Evolutionary conservation across 2,329 filamentous ascomycete species (phyloP), one percentile per base, ranked within the genome.

Genomic region (Blastomyces gilchristii): DNA sequence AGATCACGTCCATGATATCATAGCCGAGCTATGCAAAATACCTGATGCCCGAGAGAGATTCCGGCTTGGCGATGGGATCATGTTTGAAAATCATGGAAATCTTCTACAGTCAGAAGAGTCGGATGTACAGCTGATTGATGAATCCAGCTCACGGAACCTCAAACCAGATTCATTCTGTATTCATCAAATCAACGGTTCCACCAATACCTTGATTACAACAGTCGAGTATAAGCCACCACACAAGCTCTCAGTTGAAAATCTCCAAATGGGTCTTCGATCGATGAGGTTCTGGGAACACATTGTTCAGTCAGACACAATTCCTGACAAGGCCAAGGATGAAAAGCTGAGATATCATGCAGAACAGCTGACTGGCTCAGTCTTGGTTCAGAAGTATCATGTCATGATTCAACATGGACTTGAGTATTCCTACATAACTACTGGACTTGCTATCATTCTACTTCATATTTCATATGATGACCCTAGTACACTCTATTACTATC

Each of bases 371-470:
- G 63, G 65, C 0, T 69, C 69, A 1, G 69, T 66, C 9, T 7
- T 72, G 2, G 67, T 66, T 6, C 67, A 73, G 53, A 65, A 70
- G 63, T 75, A 67, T 58, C 67, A 73, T 65, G 65, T 71, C 2
- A 73, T 72, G 67, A 69, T 73, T 52, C 50, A 70, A 61, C 67
- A 71, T 61, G 69, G 70, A 1, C 66, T 71, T 11, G 67, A 68
- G 58, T 70, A 69, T 57, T 71, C 69, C 18, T 72, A 68, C 60
- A 22, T 73, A 49, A 68, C 69, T 1, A 70, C 65, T 57, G 68
- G 70, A 1, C 39, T 70, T 2, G 63, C 61, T 0, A 41, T 64
- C 11, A 66, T 73, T 3, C 65, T 67, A 16, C 65, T 70, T 8
- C 41, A 60, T 7, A 62, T 72, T n/a, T 67, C 63, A 7, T 62